phyloP scores from a whole-genome alignment of 257 asterid genomes.

The Solanum sejunctum region DNA sequence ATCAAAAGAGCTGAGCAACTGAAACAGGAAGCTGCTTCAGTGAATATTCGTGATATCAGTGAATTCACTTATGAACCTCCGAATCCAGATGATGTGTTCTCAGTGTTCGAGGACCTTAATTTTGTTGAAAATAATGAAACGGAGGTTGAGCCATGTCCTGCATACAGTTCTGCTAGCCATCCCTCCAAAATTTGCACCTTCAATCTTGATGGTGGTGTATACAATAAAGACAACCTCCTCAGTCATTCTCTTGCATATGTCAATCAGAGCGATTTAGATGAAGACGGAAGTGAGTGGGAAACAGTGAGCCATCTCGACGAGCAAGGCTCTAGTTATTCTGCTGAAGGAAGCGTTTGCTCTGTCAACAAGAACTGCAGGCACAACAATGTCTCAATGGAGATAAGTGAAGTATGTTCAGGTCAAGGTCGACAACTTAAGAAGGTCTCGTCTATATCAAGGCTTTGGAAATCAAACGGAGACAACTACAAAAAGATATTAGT shows the following conservation, averaged over 20 bases:
- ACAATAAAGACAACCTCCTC: conserved; percentile 14
- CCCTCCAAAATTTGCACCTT: conserved; percentile 25
- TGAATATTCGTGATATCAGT: conserved; percentile 35
- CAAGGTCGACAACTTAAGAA: conserved; percentile 31
- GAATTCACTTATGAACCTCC: conserved; percentile 55
- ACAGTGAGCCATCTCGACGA: conserved; percentile 59
- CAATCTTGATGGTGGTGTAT: conserved; percentile 22
- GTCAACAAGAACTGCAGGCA: conserved; percentile 13
- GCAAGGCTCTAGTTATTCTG: conserved; percentile 49
- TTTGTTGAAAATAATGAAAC: conserved; percentile 22
- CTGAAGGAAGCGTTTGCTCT: conserved; percentile 43
- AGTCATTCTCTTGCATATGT: conserved; percentile 16
- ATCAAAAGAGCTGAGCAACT: conserved; percentile 38
- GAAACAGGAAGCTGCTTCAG: conserved; percentile 27
- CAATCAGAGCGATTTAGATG: conserved; percentile 36
- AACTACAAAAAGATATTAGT: conserved; percentile 27
- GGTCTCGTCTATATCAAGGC: conserved; percentile 40
- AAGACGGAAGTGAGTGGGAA: conserved; percentile 69
- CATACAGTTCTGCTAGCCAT: conserved; percentile 23
- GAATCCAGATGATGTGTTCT: conserved; percentile 39
- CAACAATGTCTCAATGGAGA: conserved; percentile 28
- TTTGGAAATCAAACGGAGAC: conserved; percentile 58
- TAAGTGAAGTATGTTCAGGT: conserved; percentile 23
- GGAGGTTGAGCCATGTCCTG: conserved; percentile 24
- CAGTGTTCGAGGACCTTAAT: conserved; percentile 38